These are phyloP conservation scores for Areca catechu DNA, from an alignment of 176 grass and related monocot genomes.

Conservation along the genomic window DNA sequence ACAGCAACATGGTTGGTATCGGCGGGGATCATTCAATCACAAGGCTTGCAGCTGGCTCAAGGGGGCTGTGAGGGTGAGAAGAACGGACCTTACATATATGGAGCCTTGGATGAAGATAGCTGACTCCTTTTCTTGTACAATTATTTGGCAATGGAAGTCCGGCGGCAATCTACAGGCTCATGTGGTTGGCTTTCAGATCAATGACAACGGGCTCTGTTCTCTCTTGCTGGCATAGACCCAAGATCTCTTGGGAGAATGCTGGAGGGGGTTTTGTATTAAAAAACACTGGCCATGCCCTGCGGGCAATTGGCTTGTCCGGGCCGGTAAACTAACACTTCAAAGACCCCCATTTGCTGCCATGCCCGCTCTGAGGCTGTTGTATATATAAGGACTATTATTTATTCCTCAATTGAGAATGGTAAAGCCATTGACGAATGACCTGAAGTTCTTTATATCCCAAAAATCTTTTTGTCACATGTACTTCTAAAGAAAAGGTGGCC, in stretches of 20 bases:
- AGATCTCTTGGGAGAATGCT: conserved; percentile 6
- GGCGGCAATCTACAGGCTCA: conserved; percentile 9
- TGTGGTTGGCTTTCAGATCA: background rate
- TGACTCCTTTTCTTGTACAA: conserved; percentile 32
- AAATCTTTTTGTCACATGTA: conserved; percentile 1
- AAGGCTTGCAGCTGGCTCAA: conserved; percentile 94
- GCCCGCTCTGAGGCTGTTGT: conserved; percentile 20
- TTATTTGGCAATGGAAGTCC: background rate
- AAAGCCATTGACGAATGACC: background rate
- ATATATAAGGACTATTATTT: conserved; percentile 25
- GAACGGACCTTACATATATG: conserved; percentile 88
- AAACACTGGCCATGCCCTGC: background rate
- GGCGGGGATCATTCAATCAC: conserved; percentile 59
- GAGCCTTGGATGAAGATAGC: conserved; percentile 89
- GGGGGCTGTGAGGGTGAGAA: conserved; percentile 81
- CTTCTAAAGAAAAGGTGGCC: too few relatives aligned
- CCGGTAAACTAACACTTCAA: conserved; percentile 17
- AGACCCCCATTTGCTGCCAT: conserved; percentile 21
- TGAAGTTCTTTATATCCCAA: conserved; percentile 14
- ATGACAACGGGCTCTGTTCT: background rate
- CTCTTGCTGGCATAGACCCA: conserved; percentile 5
- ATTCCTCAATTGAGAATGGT: background rate
- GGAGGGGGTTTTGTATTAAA: conserved; percentile 14
- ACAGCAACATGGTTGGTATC: conserved; percentile 27
- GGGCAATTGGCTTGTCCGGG: background rate